Base-by-base conservation (phyloP, 345 rosid genomes). In the Gossypium turneri region DNA sequence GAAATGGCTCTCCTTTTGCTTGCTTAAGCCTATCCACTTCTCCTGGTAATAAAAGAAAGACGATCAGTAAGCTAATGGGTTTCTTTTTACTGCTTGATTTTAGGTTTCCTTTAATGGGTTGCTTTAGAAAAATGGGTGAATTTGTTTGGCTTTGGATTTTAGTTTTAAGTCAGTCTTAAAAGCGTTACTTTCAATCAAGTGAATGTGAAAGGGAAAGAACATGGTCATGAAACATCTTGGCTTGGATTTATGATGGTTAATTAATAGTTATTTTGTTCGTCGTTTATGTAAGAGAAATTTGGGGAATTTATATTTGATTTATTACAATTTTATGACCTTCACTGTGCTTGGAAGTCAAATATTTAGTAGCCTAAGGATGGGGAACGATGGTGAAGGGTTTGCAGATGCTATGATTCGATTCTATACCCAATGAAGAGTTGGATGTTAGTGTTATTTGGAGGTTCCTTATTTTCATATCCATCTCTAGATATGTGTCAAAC, bases 1-100 rank as follows among this genome's bases (percentile, higher is more conserved):
- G 70, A 20, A 77, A 45, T 51, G 84, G 73, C 74, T 50, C 75
- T 34, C 83, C 85, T 15, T 86, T 86, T 59, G 88, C 94, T 76
- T 84, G 87, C 80, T 53, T 88, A 55, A 76, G 80, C 78, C 73
- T 81, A 20, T 79, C 82, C 50, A 55, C 86, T 22, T 62, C 76
- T 25, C 67, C 89, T 56, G 73, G 92, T 90, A 80, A 82, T 11
- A 3, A 24, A 64, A 27, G 5, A 10, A n/a, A 9, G 38, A n/a
- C 59, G 27, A 0, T 47, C 41, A 12, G 24, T 43, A 13, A 41
- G 25, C 9, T 0, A 45, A 44, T 20, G 20, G 4, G 3, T 47
- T 16, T 60, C 5, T 65, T 57, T 16, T 24, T 5, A 10, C 25
- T n/a, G 22, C 52, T 66, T 22, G 66, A 3, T 55, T 71, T 56